Evolutionary conservation across 768 basidiomycete genomes (phyloP), one percentile per base, ranked within the genome.

Genomic region (Tricholoma terreum): DNA sequence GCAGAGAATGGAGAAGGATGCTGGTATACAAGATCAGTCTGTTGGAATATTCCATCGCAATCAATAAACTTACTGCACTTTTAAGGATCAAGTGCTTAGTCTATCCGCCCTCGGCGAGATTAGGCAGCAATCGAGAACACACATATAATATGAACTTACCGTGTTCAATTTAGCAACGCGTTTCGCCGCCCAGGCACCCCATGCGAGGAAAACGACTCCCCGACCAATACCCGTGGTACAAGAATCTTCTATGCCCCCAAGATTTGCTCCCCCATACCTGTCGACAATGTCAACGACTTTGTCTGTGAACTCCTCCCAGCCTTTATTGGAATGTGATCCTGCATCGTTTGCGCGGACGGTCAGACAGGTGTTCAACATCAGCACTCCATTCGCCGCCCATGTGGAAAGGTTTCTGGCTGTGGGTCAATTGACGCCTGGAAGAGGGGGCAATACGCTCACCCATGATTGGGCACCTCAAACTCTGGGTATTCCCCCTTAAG

Each of bases 251-350:
- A 62, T 63, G 31, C 62, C 66, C 24, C 79, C 73, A 50, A 91
- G 76, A 68, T 87, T 88, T 53, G 88, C 82, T 62, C 91, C 84
- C 56, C 87, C 86, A 71, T 87, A 90, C 67, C 77, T 83, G 70
- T 90, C 82, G 60, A 94, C 86, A 57, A 86, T 80, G 60, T 87
- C 83, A 57, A 96, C 76, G 58, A 96, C 87, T 61, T 71, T 76
- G 61, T 88, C 90, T 4, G 94, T 97, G 69, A 96, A 97, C 51
- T 80, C 72, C 70, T 97, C 93, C 95, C 95, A 97, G 55, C 95
- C 95, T 70, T 80, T 86, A 64, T 84, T 83, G 38, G 86, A 82
- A 71, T 97, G 95, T 52, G 93, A 94, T 35, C 83, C 90, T 15
- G 95, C 84, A 55, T 81, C 63, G 56, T 80, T 80, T 0, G 89